Percentiles rank a stretch among this genome's conserved stretches.
These are phyloP conservation scores for Raphidocelis subcapitata DNA, from an alignment of 139 green algal genomes.

Conservation along the genomic window DNA sequence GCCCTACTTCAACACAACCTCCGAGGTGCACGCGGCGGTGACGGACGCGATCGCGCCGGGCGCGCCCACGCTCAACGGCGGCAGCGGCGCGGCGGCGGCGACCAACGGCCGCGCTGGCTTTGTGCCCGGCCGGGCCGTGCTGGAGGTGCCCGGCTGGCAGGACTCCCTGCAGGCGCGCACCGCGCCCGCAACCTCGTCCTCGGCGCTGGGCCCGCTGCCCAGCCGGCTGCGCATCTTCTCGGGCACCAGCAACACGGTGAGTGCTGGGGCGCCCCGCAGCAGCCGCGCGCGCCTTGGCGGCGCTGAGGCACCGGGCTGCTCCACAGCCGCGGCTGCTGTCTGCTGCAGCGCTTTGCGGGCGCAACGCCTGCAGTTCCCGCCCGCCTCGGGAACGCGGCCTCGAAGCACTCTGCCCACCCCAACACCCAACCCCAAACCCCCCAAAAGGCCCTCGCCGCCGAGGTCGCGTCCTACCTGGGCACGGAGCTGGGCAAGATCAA, in stretches of 20 bases:
- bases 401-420: not conserved
- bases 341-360: too few relatives aligned
- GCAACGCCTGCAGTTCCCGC: too few relatives aligned
- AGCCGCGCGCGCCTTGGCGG: too few relatives aligned
- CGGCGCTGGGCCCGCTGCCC: not conserved
- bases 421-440: not conserved
- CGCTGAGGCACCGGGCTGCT: too few relatives aligned
- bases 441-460: constrained; percentile 68
- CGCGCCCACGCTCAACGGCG: not conserved
- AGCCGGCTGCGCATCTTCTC: constrained; percentile 74
- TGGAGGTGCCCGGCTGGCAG: constrained; percentile 38
- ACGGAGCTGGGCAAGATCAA: constrained; percentile 91
- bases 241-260: constrained; percentile 76
- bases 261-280: too few relatives aligned
- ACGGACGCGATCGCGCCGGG: not conserved
- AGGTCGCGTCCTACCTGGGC: constrained; percentile 96
- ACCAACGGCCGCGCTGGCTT: constrained; percentile 2
- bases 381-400: too few relatives aligned
- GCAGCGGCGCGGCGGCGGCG: not conserved
- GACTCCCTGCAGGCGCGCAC: not conserved
- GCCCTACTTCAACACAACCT: not conserved
- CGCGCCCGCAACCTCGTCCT: not conserved
- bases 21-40: not conserved
- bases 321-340: too few relatives aligned
- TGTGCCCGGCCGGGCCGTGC: constrained; percentile 34